phyloP scores from a whole-genome alignment of 139 green algal genomes.

The Zygnema circumcarinatum region DNA sequence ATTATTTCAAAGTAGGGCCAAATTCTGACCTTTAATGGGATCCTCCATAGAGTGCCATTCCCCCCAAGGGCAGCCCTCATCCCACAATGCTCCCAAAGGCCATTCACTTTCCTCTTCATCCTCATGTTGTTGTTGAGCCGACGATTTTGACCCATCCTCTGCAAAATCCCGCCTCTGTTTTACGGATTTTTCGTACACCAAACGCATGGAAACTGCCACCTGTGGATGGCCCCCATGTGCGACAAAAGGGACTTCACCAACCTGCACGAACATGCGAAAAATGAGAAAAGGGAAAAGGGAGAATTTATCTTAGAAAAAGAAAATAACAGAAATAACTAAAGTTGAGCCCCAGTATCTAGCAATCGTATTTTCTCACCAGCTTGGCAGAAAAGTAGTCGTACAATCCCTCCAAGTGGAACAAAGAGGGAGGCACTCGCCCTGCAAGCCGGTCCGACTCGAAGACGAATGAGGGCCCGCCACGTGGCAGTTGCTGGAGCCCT shows the following conservation, averaged over 20 bases:
- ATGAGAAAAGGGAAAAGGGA: neutral
- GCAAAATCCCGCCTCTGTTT: neutral
- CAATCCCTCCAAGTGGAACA: neutral
- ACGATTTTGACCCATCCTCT: neutral
- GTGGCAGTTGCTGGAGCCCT: neutral
- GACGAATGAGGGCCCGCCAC: neutral
- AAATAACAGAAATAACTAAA: too few relatives aligned
- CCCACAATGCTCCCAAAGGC: neutral
- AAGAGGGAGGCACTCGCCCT: neutral
- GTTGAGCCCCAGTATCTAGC: too few relatives aligned
- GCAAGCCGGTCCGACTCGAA: constrained; percentile 5
- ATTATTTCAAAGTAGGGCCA: too few relatives aligned
- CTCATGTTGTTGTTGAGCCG: neutral
- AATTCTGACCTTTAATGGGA: constrained; percentile 25
- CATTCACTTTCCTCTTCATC: constrained; percentile 23
- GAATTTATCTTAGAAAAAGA: neutral
- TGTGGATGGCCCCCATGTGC: neutral
- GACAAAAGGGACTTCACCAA: constrained; percentile 16
- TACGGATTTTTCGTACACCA: neutral
- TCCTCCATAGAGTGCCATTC: constrained; percentile 39
- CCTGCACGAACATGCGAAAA: constrained; percentile 3
- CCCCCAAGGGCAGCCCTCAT: constrained; percentile 24
- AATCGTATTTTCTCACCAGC: too few relatives aligned
- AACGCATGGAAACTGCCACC: neutral
- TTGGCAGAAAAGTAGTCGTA: constrained; percentile 18